Base-by-base conservation (phyloP, 805 yeast species). In the Jamesozyma lodderae region DNA sequence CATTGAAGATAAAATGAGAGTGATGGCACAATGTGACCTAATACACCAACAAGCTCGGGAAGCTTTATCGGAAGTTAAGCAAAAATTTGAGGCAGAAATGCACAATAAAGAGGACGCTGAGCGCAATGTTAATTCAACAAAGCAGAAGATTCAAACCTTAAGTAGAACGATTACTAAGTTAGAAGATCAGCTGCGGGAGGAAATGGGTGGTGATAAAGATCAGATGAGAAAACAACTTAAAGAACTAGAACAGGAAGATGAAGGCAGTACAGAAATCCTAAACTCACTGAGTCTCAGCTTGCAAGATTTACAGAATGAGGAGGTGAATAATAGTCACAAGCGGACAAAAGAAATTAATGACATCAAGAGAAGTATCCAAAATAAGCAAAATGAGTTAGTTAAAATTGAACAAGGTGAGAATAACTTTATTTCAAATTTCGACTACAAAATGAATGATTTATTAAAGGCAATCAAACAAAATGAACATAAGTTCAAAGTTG, bases 351-450 rank as follows among this genome's bases (percentile, higher is more conserved):
- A 47, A 17, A n/a, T 49, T 5, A 33, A 31, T 26, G 42, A 22
- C 23, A 22, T 38, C n/a, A 40, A 51, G 15, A 16, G 27, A 8
- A 44, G 43, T 16, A 47, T 57, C 17, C 29, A 36, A 16, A 33
- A 31, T 14, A 49, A 45, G 17, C 36, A 33, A 19, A 31, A 36
- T 14, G 64, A 64, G 41, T 36, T 57, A 27, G 32, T 40, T 20
- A 40, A 45, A 3, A 37, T 55, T n/a, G 20, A 63, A 53, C 34
- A 52, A 48, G 68, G 55, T 32, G 45, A 49, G 14, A 42, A 47
- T 26, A 49, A 47, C 31, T 49, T 59, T 26, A 60, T 64, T 31
- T 65, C 68, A 10, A 72, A 78, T 1, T 80, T 76, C 66, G 81
- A 79, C 6, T 44, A 43, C 1, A 60, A 63, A 5, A 69, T 77